Evolutionary conservation across 305 asterid species (phyloP), one percentile per base, ranked within the genome.

Genomic region (Fraxinus sp.): DNA sequence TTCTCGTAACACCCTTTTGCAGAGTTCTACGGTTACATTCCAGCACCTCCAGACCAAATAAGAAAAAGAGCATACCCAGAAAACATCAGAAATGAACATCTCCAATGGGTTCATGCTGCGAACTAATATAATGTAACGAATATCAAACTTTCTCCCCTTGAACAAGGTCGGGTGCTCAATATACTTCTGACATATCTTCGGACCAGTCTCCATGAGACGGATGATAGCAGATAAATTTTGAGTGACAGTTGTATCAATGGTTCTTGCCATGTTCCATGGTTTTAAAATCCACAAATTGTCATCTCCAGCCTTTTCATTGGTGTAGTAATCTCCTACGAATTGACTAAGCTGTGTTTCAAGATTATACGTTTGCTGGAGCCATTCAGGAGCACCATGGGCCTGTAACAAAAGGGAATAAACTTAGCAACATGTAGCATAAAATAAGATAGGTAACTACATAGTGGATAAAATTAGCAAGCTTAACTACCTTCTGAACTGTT

Each of bases 211-310:
- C 98, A 96, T 95, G 84, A 96, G 96, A 78, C 99, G 98, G 81
- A 96, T 92, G 83, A 96, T 93, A 39, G 96, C 93, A 64, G 97
- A 87, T 85, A 96, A 88, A 85, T 87, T 91, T 82, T 93, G 92
- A 75, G 97, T 91, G 59, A 96, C 94, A 46, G 95, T 90, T 41
- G 98, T 96, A 85, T 96, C 98, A 76, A 96, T 96, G 33, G 98
- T 96, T 88, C 99, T 92, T 81, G 99, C 99, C 99, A 96, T 96
- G 91, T 96, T 96, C 99, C 99, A 96, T 80, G 98, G 99, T 89
- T 96, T 96, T 77, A 96, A 89, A 85, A 96, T 96, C 99, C 99
- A 96, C 77, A 95, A 81, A 88, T 95, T 96, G 92, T 95, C 89
- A 32, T 62, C 80, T 75, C 90, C 91, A 81, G 91, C 92, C 79